Base-by-base conservation (phyloP, 108 stramenopile genomes). In the Cyclostephanos invisitatus region DNA sequence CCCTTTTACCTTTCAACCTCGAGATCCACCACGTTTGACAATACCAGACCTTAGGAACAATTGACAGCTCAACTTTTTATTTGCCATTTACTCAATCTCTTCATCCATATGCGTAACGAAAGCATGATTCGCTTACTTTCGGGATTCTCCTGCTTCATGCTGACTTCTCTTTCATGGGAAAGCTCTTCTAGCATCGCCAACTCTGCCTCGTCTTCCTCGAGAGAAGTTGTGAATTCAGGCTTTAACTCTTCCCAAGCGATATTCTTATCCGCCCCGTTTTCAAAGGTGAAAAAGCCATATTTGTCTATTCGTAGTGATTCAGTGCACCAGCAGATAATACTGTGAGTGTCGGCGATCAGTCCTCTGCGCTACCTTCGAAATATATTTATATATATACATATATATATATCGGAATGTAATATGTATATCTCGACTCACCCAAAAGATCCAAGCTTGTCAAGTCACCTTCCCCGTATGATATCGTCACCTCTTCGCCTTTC, bases 241-340 rank as follows among this genome's bases (percentile, higher is more conserved):
- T 54, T 35, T 22, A 44, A 51, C 62, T 17, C 29, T 4, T 50
- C 62, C 71, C 61, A 72, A 63, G 62, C 62, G 14, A 72, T 46
- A 11, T 18, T 22, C 14, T 61, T 37, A 28, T 72, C 71, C 35
- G 47, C 70, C 17, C 36, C 32, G 51, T 72, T 61, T 9, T 20
- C 35, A 32, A 38, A 61, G 11, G 62, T 18, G 50, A 72, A 72
- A 24, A 72, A 72, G 24, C 71, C 71, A 72, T 72, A 72, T 60
- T 72, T 72, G 51, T 53, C 51, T 50, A 50, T 50, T 25, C 10
- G 40, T 42, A 42, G 3, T 42, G 12, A 8, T 42, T 1, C 40
- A 42, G 40, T 11, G 40, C 12, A 42, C 9, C 1, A 8, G 40
- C 40, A 42, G 12, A 42, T 11, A 4, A 42, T 1, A 42, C 40